phyloP scores from a whole-genome alignment of 1,284 basidiomycete genomes.

The Cutaneotrichosporon arboriforme region DNA sequence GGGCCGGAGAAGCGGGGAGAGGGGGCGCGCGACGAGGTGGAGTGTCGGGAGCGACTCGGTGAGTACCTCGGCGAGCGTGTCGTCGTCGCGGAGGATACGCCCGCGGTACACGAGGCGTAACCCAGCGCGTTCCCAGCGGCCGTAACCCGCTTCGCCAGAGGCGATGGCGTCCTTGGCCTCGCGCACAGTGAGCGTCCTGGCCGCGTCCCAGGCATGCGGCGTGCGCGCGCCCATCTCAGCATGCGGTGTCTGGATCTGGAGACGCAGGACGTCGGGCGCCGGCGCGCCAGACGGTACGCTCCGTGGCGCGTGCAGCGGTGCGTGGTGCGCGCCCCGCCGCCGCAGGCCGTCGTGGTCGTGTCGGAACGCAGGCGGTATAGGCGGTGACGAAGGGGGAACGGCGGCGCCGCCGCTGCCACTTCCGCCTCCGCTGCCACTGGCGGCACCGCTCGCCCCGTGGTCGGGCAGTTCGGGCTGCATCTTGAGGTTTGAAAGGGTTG shows the following conservation, averaged over 20 bases:
- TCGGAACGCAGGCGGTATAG: slow-evolving; percentile 4
- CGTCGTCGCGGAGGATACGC: slow-evolving; percentile 38
- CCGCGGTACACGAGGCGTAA: slow-evolving; percentile 43
- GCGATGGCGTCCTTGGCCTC: slow-evolving; percentile 35
- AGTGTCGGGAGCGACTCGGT: slow-evolving; percentile 23
- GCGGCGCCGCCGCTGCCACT: neutral
- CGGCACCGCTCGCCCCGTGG: neutral
- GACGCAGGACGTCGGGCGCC: slow-evolving; percentile 13
- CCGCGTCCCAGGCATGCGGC: slow-evolving; percentile 14
- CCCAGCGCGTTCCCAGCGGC: slow-evolving; percentile 31
- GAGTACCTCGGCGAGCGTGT: slow-evolving; percentile 31
- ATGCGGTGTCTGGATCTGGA: slow-evolving; percentile 34
- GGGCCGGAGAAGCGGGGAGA: neutral
- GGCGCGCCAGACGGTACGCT: neutral
- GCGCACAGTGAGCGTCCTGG: slow-evolving; percentile 14
- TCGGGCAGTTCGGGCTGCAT: slow-evolving; percentile 19
- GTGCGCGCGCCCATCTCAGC: slow-evolving; percentile 19
- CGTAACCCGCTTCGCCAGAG: slow-evolving; percentile 27
- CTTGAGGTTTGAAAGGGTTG: neutral
- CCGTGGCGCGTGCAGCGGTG: neutral
- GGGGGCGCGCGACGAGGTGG: slow-evolving; percentile 35
- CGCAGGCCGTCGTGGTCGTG: slow-evolving; percentile 6
- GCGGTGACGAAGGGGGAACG: slow-evolving; percentile 7
- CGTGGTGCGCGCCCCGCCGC: neutral
- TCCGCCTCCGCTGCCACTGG: too few species aligned